Base-by-base conservation (phyloP, 768 basidiomycete genomes). In the Rhizopogon salebrosus region DNA sequence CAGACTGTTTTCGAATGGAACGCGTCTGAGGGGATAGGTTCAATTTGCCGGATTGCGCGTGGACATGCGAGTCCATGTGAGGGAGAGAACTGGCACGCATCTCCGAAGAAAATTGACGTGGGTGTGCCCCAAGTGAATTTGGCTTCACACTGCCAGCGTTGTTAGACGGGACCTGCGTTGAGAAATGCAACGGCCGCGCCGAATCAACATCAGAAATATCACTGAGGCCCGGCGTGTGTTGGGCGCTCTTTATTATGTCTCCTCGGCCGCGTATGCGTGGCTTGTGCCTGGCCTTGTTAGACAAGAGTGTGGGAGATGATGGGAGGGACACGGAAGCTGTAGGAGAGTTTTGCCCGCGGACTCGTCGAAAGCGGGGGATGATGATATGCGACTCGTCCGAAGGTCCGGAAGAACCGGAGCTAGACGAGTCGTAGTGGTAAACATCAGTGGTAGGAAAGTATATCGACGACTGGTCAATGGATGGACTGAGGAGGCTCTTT, bases 1-100 rank as follows among this genome's bases (percentile, higher is more conserved):
- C 95, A 13, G 91, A 92, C 71, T 97, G 98, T 70, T 98, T 98
- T 55, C 93, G 83, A 31, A 92, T 74, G 72, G 48, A 75, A 71
- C 18, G 78, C 64, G 54, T 72, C 67, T 40, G 65, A 64, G 36
- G 57, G 13, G 57, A 45, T n/a, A 42, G 16, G 23, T 18, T 39
- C 40, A 10, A 4, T 10, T 10, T 26, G 3, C 26, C 45, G 26
- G 22, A 29, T 16, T 35, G 7, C 24, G 14, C 38, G 18, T 48
- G 35, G 31, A 51, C 29, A 39, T 40, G 54, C 31, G 53, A 42
- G 29, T 46, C 9, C 8, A 46, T 31, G 4, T 46, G 43, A 20
- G 43, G 43, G 22, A 46, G 43, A 7, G 38, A 9, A 5, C 13
- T 29, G 14, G 60, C 27, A 22, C 22, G 41, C 10, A 67, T 56